Conservation (phyloP, 1,284 basidiomycete genomes). For the Trichosporon faecale region DNA sequence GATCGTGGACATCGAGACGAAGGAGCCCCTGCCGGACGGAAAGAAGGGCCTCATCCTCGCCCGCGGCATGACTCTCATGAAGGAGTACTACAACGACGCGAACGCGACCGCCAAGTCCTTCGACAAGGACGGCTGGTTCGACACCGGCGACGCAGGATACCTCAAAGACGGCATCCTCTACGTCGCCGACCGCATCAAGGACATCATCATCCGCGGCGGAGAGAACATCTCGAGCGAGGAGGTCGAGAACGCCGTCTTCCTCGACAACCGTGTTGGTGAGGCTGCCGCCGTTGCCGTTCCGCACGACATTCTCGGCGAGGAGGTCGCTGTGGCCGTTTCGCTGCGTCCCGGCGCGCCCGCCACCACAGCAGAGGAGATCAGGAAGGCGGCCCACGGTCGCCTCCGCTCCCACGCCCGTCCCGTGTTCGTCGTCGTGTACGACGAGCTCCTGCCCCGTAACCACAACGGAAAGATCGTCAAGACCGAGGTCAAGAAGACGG, state of each 20-base stretch:
- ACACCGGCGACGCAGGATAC: slow-evolving; percentile 44
- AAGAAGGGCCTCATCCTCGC: slow-evolving; percentile 38
- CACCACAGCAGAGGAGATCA: slow-evolving; percentile 12
- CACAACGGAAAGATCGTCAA: slow-evolving; percentile 26
- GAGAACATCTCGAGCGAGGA: slow-evolving; percentile 44
- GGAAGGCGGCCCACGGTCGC: neutral
- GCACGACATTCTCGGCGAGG: slow-evolving; percentile 39
- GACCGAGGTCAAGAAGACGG: slow-evolving; percentile 19
- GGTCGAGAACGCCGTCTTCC: slow-evolving; percentile 46
- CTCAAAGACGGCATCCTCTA: slow-evolving; percentile 44
- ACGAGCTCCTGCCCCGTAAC: slow-evolving; percentile 18
- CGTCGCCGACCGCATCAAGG: slow-evolving; percentile 40
- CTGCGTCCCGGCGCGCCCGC: slow-evolving; percentile 23
- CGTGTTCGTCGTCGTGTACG: slow-evolving; percentile 16
- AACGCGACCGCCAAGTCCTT: slow-evolving; percentile 19
- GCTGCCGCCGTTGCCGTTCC: slow-evolving; percentile 42
- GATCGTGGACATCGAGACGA: slow-evolving; percentile 39
- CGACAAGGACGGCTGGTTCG: slow-evolving; percentile 45
- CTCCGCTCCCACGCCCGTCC: slow-evolving; percentile 22
- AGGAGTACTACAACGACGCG: slow-evolving; percentile 33
- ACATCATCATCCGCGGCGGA: slow-evolving; percentile 45
- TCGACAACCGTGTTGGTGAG: slow-evolving; percentile 37
- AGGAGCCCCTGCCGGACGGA: slow-evolving; percentile 25
- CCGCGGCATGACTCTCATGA: slow-evolving; percentile 45
- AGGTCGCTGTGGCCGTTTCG: slow-evolving; percentile 39